Percentiles rank a stretch among this genome's conserved stretches.
These are phyloP conservation scores for Umbelopsis isabellina DNA, from an alignment of 192 early-diverging fungal genomes.

Conservation along the genomic window DNA sequence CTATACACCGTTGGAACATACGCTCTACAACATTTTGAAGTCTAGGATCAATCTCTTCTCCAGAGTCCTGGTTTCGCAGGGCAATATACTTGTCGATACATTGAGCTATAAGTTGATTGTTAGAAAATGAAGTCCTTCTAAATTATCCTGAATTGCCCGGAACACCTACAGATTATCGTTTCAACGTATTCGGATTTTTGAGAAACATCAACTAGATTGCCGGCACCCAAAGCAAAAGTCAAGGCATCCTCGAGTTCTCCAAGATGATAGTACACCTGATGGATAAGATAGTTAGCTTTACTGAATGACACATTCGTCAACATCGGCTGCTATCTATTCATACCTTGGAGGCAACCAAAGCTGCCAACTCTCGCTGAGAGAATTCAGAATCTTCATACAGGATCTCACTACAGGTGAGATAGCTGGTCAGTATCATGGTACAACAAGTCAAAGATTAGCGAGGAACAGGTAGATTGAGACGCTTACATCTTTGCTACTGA, in stretches of 20 bases:
- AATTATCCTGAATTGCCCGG: neutral
- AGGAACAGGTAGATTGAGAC: neutral
- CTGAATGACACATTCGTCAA: neutral
- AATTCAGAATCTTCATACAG: slow-evolving; percentile 93
- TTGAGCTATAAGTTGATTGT: slow-evolving; percentile 61
- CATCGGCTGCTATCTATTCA: neutral
- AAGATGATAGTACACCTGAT: slow-evolving; percentile 93
- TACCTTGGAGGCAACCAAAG: slow-evolving; percentile 96
- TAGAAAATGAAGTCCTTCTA: too few relatives aligned
- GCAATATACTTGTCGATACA: slow-evolving; percentile 96
- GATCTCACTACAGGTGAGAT: slow-evolving; percentile 71
- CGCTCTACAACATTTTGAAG: slow-evolving; percentile 90
- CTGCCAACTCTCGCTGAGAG: slow-evolving; percentile 84
- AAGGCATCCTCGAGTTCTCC: slow-evolving; percentile 96
- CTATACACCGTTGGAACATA: slow-evolving; percentile 94
- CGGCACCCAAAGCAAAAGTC: slow-evolving; percentile 94
- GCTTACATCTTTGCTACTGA: slow-evolving; percentile 85
- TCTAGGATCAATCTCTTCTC: slow-evolving; percentile 69
- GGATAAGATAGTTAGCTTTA: neutral
- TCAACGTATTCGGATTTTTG: slow-evolving; percentile 88
- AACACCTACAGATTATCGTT: slow-evolving; percentile 85
- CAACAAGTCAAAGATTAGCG: neutral
- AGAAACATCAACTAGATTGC: slow-evolving; percentile 81
- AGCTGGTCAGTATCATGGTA: neutral
- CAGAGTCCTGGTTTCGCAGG: slow-evolving; percentile 56